phyloP scores from a whole-genome alignment of 2,329 filamentous ascomycete species.

The Venturia aucupariae region DNA sequence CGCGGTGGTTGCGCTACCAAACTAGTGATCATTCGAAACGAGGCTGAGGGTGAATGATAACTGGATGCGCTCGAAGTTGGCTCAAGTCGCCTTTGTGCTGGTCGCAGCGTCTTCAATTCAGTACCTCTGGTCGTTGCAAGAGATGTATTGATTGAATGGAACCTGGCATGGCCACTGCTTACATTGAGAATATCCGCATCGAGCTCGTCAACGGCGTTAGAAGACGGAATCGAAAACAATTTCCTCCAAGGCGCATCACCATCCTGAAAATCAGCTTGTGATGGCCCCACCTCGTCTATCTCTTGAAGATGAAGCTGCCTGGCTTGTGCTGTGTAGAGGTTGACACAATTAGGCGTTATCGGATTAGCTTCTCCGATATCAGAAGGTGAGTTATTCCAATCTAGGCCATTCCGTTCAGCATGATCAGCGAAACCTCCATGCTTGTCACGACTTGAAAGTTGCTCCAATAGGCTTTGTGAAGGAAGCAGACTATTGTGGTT shows the following conservation, averaged over 20 bases:
- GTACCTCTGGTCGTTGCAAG: background rate
- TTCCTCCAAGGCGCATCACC: background rate
- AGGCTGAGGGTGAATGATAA: slow-evolving; percentile 5
- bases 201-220: background rate
- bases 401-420: too few relatives aligned
- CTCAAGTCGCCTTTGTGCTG: background rate
- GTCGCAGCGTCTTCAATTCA: background rate
- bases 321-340: background rate
- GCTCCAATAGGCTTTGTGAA: background rate
- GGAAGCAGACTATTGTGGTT: background rate
- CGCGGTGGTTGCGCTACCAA: background rate
- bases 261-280: background rate
- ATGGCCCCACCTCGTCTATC: background rate
- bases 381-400: background rate
- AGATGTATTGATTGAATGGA: background rate
- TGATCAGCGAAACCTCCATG: background rate
- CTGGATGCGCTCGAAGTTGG: background rate
- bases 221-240: background rate
- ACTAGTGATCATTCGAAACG: background rate
- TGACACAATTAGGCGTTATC: background rate
- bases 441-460: background rate
- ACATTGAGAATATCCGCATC: background rate
- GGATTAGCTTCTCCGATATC: background rate
- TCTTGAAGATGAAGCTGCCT: background rate
- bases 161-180: background rate